Conservation (phyloP, 805 yeast genomes). For the Schizosaccharomyces osmophilus region DNA sequence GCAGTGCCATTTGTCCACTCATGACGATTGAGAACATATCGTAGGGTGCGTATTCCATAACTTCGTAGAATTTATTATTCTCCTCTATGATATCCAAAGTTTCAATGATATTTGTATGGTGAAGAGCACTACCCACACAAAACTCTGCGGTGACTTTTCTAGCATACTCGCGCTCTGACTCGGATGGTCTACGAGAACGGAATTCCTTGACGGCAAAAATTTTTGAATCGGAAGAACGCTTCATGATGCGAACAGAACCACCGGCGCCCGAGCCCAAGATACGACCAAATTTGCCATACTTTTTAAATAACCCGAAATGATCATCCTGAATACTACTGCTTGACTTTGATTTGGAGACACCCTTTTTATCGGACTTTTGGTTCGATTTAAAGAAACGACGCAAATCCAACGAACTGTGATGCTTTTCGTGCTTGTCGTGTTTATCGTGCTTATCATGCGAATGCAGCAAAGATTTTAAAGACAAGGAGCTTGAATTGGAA, state of each 20-base stretch:
- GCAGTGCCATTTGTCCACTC: slow-evolving; percentile 52
- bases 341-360: slow-evolving; percentile 4
- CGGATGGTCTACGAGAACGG: slow-evolving; percentile 36
- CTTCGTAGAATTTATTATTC: slow-evolving; percentile 34
- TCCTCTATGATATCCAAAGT: slow-evolving; percentile 63
- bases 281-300: slow-evolving; percentile 53
- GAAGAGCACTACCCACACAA: slow-evolving; percentile 51
- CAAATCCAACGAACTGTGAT: slow-evolving; percentile 2
- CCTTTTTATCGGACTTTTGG: background rate
- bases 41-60: slow-evolving; percentile 81
- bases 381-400: slow-evolving; percentile 1
- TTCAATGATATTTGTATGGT: slow-evolving; percentile 57
- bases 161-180: slow-evolving; percentile 42
- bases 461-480: slow-evolving; percentile 8
- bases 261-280: slow-evolving; percentile 82
- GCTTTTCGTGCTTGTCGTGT: slow-evolving; percentile 7
- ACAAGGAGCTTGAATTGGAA: background rate
- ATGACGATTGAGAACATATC: slow-evolving; percentile 85
- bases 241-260: slow-evolving; percentile 68
- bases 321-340: slow-evolving; percentile 14
- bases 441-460: slow-evolving; percentile 4
- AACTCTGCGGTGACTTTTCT: slow-evolving; percentile 64
- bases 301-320: slow-evolving; percentile 23
- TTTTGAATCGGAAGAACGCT: slow-evolving; percentile 31
- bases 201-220: slow-evolving; percentile 75